These are phyloP conservation scores for Lophiostoma macrostomum DNA, from an alignment of 495 filamentous ascomycete species.

Conservation along the genomic window DNA sequence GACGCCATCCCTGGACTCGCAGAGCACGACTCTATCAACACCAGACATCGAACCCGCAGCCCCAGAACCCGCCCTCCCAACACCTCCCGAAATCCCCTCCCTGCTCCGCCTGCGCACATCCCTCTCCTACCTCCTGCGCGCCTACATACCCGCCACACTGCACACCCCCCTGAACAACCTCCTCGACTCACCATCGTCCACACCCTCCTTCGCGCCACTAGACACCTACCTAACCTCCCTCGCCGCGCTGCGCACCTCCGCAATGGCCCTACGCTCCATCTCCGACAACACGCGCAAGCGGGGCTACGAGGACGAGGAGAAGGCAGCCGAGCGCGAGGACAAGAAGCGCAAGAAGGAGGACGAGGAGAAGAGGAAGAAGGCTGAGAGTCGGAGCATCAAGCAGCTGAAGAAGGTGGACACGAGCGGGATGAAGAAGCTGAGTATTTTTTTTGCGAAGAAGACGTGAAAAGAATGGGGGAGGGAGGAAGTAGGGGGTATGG, in stretches of 20 bases:
- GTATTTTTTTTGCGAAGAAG: conserved; percentile 70
- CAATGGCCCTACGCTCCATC: conserved; percentile 59
- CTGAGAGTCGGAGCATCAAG: conserved; percentile 68
- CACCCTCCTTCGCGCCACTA: conserved; percentile 66
- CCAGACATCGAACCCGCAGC: not conserved
- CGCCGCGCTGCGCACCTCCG: conserved; percentile 63
- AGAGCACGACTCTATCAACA: conserved; percentile 1
- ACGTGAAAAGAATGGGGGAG: not conserved
- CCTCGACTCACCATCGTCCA: conserved; percentile 46
- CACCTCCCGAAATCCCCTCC: conserved; percentile 24
- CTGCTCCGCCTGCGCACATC: conserved; percentile 63
- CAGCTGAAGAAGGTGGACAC: conserved; percentile 86
- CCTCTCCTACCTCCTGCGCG: conserved; percentile 69
- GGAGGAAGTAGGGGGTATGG: not conserved
- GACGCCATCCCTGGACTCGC: conserved; percentile 26
- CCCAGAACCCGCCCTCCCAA: not conserved
- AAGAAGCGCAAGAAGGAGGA: conserved; percentile 68
- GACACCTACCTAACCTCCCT: conserved; percentile 64
- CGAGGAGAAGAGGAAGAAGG: conserved; percentile 71
- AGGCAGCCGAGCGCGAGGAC: conserved; percentile 48
- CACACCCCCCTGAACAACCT: conserved; percentile 48
- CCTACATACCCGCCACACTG: conserved; percentile 62
- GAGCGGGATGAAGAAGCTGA: conserved; percentile 94
- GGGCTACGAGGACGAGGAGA: conserved; percentile 60
- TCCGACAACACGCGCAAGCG: conserved; percentile 72